Base-by-base conservation (phyloP, 257 asterid species). In the Solanum chiquidenum region DNA sequence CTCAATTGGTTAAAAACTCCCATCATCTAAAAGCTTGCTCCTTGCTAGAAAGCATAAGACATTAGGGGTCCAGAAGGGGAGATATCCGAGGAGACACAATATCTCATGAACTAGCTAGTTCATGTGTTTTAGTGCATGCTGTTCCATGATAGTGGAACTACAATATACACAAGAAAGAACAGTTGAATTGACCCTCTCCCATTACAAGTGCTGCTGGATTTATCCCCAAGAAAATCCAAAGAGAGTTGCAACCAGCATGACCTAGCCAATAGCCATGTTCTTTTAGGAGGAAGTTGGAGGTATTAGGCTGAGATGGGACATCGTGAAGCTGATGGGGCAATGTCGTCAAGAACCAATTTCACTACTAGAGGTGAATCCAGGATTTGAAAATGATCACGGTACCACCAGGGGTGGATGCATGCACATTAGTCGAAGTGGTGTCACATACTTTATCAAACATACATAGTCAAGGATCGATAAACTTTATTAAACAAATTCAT, bases 151-250 rank as follows among this genome's bases (percentile, higher is more conserved):
- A 86, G 71, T 38, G 83, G 69, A 75, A 73, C 27, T 38, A 86
- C 64, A 74, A 64, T 73, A 42, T 27, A 80, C 85, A 89, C 82
- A 42, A 86, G 55, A 88, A 64, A 83, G 18, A 84, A 76, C 73
- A 86, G 76, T 72, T 72, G 86, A 83, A 77, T 85, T 82, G 87
- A 88, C 88, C 37, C 42, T 85, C 27, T 42, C 38, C 87, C 90
- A 88, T 84, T 83, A 82, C 35, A 69, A 86, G 73, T 84, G 58
- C n/a, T 38, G 44, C 73, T 58, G 66, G 66, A 58, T 58, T 58
- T 21, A 44, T 60, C 86, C 86, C 83, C 25, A 23, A 76, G 23
- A 55, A 38, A 76, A 69, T 72, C 72, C 86, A 80, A 82, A 69
- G 84, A 46, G 55, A 66, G 52, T 82, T 33, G 27, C 37, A 84